Evolutionary conservation across 495 filamentous ascomycete genomes (phyloP).

Genomic region (Penicillium coprophilum): DNA sequence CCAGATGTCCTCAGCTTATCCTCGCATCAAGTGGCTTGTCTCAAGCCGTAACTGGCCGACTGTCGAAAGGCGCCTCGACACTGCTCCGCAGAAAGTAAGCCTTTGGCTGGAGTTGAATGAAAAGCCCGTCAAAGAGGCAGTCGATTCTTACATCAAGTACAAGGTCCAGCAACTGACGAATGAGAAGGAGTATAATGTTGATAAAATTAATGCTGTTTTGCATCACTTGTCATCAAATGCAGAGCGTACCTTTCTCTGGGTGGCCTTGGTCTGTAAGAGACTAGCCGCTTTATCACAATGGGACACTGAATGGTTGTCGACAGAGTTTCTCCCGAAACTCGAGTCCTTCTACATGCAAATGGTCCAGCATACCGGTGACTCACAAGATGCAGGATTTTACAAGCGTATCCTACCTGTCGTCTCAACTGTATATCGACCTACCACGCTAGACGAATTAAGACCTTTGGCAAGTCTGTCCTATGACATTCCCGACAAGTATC

Average conservation of each 20-base stretch:
- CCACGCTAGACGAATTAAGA: slow-evolving; percentile 26
- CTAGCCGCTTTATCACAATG: slow-evolving; percentile 7
- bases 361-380: slow-evolving; percentile 10
- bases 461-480: slow-evolving; percentile 20
- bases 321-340: slow-evolving; percentile 15
- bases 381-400: slow-evolving; percentile 11
- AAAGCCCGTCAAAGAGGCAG: slow-evolving; percentile 10
- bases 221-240: slow-evolving; percentile 23
- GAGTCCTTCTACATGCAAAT: slow-evolving; percentile 20
- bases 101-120: slow-evolving; percentile 29
- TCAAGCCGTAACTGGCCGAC: too few species aligned
- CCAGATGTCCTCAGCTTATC: too few species aligned
- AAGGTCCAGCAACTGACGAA: slow-evolving; percentile 30
- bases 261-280: slow-evolving; percentile 29
- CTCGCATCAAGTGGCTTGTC: too few species aligned
- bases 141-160: slow-evolving; percentile 31
- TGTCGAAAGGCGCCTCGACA: too few species aligned
- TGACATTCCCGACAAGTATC: too few species aligned
- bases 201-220: slow-evolving; percentile 11
- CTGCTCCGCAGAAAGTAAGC: slow-evolving; percentile 1
- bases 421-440: slow-evolving; percentile 23
- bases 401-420: slow-evolving; percentile 18
- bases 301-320: slow-evolving; percentile 3
- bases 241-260: slow-evolving; percentile 38
- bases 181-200: slow-evolving; percentile 1